Base-by-base conservation (phyloP, 1,139 yeast species). In the Geotrichum fermentans region DNA sequence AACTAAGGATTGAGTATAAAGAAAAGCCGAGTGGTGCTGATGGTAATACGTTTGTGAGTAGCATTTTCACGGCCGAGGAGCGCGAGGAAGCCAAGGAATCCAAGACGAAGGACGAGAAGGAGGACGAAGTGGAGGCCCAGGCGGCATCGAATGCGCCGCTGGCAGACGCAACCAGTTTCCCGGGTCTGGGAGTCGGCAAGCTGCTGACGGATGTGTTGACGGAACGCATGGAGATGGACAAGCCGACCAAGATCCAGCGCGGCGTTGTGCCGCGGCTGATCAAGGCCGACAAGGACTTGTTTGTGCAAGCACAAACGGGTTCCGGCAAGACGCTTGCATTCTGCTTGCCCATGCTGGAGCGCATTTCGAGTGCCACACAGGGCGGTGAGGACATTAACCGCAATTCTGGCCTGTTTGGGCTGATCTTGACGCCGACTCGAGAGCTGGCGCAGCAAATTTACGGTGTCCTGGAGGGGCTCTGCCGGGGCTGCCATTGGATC, bases 281-380 rank as follows among this genome's bases (percentile, higher is more conserved):
- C 16, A 17, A 28, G 50, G 44, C 56, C 17, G 76, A 80, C 42
- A 67, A 74, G 29, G 97, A 90, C 66, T 70, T 88, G 51, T 84
- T 90, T 58, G 85, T 89, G 45, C 94, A 87, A 61, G 96, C 97
- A 0, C 97, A 89, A 66, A 90, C 97, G 0, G 97, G 97, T 47
- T 87, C 96, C 0, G 97, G 97, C 66, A 90, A 90, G 64, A 89
- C 97, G 0, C 69, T 90, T 52, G 82, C 97, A 0, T 92, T 87
- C 64, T 72, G 83, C 13, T 70, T 92, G 43, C 98, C 98, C 0
- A 81, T 92, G n/a, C 68, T 87, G 56, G 80, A 83, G 56, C 73
- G 78, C 55, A 69, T 92, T 33, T 46, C 61, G 61, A 10, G 22
- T 17, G 40, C 36, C 13, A 32, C n/a, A 10, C 17, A 32, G 13